These are phyloP conservation scores for Pestalotiopsis sp. DNA, from an alignment of 2,329 filamentous ascomycete genomes.

Conservation along the genomic window DNA sequence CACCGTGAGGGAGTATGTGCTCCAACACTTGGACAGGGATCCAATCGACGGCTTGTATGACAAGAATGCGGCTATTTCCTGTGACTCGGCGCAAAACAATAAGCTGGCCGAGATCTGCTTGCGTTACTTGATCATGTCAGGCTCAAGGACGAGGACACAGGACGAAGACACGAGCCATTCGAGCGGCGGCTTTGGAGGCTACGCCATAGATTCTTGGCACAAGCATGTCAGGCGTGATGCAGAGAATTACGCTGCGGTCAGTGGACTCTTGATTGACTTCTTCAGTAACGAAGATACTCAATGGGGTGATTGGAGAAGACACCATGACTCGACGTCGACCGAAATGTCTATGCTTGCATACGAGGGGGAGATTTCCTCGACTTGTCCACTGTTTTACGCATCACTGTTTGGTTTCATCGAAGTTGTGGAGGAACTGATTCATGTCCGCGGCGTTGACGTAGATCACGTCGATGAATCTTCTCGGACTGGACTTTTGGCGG, in stretches of 20 bases:
- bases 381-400: neutral
- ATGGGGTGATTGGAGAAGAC: neutral
- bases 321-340: neutral
- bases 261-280: neutral
- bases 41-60: neutral
- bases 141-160: neutral
- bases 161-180: neutral
- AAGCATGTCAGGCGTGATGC: neutral
- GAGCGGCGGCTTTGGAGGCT: neutral
- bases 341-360: neutral
- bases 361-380: neutral
- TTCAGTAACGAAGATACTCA: neutral
- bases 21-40: neutral
- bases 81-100: neutral
- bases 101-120: neutral
- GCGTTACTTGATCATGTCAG: neutral
- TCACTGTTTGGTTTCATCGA: neutral
- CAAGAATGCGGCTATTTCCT: neutral
- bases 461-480: neutral
- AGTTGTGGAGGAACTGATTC: neutral
- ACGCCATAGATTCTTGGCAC: neutral
- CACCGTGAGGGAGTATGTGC: neutral
- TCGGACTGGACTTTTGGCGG: neutral
- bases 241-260: neutral
- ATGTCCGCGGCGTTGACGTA: neutral